Base-by-base conservation (phyloP, 1,284 basidiomycete genomes). In the Austroboletus niveus region DNA sequence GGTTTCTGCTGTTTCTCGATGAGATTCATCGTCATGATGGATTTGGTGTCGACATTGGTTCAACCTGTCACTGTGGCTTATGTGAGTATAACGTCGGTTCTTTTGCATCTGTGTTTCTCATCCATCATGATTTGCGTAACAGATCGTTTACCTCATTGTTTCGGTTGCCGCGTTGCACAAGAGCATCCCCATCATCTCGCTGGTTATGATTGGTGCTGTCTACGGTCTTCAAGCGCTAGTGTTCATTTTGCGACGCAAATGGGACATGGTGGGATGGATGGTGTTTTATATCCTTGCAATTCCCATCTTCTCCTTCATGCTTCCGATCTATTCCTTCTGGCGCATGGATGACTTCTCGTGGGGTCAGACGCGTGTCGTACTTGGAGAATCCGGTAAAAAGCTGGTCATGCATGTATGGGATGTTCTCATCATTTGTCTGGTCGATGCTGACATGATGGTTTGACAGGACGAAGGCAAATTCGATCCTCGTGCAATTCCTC, bases 1-100 rank as follows among this genome's bases (percentile, higher is more conserved):
- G 94, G 95, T 55, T 96, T 97, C 82, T 98, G 94, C 65, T 90
- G 92, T 76, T 97, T 99, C 81, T 98, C 94, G 4, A 98, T 99
- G 96, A 85, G 96, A 24, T 99, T 98, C 71, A 79, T 99, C 41
- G 95, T 98, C 62, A 93, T 99, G 79, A 87, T 99, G 61, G 96
- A 98, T 75, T 75, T 98, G 53, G 64, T 95, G 32, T 91, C 88
- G 11, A 95, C 92, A 0, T 64, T 96, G 50, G 89, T 92, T 45
- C 87, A 91, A 49, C 96, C 96, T 0, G 90, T 98, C 56, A 96
- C 94, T 1, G 91, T 98, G 29, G 93, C 85, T 35, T 98, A 98
- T 66, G 92, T 96, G 65, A 70, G 93, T 84, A 14, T 6, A 31
- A 7, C 29, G 3, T 32, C 29, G 24, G 14, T 44, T 49, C 48